Conservation (phyloP, 1,139 yeast species). For the Diutina scorzettiae region DNA sequence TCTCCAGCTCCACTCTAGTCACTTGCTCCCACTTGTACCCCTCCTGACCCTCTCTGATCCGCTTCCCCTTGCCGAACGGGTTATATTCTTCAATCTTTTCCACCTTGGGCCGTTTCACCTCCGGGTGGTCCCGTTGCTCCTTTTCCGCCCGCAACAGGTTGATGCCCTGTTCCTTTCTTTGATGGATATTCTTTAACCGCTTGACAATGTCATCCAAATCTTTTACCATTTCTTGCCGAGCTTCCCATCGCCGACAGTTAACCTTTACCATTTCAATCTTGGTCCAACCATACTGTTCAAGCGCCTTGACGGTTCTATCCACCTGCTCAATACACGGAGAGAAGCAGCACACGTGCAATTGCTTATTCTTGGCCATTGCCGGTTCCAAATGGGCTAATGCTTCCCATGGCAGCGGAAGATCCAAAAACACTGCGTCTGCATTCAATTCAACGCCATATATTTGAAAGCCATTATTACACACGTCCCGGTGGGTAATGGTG, state of each 20-base stretch:
- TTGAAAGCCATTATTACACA: constrained; percentile 76
- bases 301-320: constrained; percentile 63
- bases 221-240: constrained; percentile 80
- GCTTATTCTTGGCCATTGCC: constrained; percentile 44
- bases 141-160: constrained; percentile 38
- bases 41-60: constrained; percentile 80
- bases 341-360: constrained; percentile 77
- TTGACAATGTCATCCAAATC: constrained; percentile 70
- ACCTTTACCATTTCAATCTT: constrained; percentile 89
- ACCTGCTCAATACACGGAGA: constrained; percentile 98
- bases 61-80: constrained; percentile 79
- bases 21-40: constrained; percentile 73
- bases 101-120: not conserved
- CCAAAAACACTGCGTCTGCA: constrained; percentile 63
- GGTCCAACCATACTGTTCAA: constrained; percentile 75
- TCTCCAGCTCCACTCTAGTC: constrained; percentile 69
- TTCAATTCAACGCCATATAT: constrained; percentile 30
- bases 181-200: constrained; percentile 70
- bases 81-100: constrained; percentile 47
- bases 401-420: constrained; percentile 94
- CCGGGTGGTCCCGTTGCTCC: constrained; percentile 13
- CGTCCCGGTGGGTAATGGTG: constrained; percentile 78
- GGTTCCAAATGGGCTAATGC: constrained; percentile 68
- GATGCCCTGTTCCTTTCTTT: constrained; percentile 63
- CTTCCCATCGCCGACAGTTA: constrained; percentile 79